phyloP scores from a whole-genome alignment of 768 basidiomycete genomes.

The Xerocomus spinulosus region DNA sequence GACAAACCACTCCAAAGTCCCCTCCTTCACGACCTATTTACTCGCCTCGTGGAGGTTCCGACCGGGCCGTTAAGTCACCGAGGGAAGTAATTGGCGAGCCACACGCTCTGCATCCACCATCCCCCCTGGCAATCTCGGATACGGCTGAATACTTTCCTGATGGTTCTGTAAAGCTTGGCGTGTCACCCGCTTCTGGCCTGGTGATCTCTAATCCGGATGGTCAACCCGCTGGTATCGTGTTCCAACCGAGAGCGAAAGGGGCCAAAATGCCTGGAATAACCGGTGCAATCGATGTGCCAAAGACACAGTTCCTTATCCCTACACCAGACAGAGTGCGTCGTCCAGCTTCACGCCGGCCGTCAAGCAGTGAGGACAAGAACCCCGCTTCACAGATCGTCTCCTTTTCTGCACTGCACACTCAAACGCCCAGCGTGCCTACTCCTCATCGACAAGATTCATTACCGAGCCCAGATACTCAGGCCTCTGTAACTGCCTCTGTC shows the following conservation, averaged over 20 bases:
- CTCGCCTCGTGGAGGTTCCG: slow-evolving; percentile 54
- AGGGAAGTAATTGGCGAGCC: slow-evolving; percentile 41
- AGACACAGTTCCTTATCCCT: slow-evolving; percentile 33
- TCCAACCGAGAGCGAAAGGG: slow-evolving; percentile 66
- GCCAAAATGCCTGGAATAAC: slow-evolving; percentile 30
- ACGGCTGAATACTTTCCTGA: slow-evolving; percentile 64
- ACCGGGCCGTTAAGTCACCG: slow-evolving; percentile 55
- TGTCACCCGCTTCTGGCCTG: slow-evolving; percentile 78
- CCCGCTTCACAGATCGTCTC: slow-evolving; percentile 23
- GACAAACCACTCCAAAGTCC: slow-evolving; percentile 36
- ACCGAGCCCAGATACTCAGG: slow-evolving; percentile 20
- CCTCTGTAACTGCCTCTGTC: slow-evolving; percentile 1
- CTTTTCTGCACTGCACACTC: slow-evolving; percentile 28
- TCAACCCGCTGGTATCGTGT: slow-evolving; percentile 92
- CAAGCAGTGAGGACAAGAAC: slow-evolving; percentile 27
- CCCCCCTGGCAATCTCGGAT: slow-evolving; percentile 67
- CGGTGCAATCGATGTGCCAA: slow-evolving; percentile 43
- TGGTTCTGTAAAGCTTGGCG: slow-evolving; percentile 64
- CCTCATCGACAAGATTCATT: slow-evolving; percentile 24
- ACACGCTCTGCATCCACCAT: slow-evolving; percentile 48
- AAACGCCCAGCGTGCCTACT: slow-evolving; percentile 6
- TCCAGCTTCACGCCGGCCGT: slow-evolving; percentile 24
- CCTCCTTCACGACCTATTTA: slow-evolving; percentile 40
- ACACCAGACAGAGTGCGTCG: slow-evolving; percentile 26
- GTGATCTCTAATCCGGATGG: slow-evolving; percentile 93